These are phyloP conservation scores for Sicyos baderoa DNA, from an alignment of 306 rosid genomes.

Conservation along the genomic window DNA sequence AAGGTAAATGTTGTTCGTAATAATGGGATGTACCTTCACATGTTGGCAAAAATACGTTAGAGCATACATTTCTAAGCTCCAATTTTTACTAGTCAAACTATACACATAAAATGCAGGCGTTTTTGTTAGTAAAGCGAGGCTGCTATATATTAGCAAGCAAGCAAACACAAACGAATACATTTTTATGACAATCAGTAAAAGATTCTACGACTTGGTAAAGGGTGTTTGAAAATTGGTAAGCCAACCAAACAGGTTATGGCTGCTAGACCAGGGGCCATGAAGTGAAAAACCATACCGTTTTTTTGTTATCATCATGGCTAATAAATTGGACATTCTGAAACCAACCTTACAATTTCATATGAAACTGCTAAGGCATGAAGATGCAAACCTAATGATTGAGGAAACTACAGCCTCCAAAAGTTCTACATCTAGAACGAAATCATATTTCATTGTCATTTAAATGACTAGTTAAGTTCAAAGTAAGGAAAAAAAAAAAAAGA, in stretches of 20 bases:
- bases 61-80: slow-evolving; percentile 11
- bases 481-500: not conserved
- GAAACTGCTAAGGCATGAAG: not conserved
- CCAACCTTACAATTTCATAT: not conserved
- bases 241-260: not conserved
- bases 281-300: not conserved
- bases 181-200: not conserved
- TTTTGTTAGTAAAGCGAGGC: not conserved
- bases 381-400: not conserved
- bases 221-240: not conserved
- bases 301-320: not conserved
- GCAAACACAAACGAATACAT: not conserved
- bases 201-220: not conserved
- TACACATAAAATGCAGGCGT: not conserved
- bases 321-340: not conserved
- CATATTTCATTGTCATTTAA: not conserved
- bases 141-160: not conserved
- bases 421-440: not conserved
- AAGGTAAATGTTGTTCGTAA: slow-evolving; percentile 73
- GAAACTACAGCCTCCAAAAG: not conserved
- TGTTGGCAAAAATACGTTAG: not conserved
- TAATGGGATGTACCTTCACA: slow-evolving; percentile 66
- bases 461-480: slow-evolving; percentile 1
- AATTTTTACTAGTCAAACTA: slow-evolving; percentile 8
- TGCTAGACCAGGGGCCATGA: not conserved